Conservation (phyloP, 2,329 filamentous ascomycete genomes). For the Beauveria sp. region DNA sequence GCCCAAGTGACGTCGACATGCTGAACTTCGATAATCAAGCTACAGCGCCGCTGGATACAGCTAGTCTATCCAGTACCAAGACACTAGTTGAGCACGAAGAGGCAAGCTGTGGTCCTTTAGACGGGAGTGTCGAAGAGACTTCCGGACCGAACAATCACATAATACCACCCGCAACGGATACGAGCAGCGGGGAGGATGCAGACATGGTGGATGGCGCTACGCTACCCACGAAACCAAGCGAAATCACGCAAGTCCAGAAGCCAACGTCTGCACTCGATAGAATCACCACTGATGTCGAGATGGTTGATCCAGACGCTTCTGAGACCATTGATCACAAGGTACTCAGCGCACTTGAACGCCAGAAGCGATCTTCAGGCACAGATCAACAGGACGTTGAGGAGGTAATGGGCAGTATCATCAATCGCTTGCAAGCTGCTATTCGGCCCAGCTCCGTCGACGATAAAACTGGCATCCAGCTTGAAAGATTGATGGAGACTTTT, state of each 20-base stretch:
- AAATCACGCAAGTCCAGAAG: background rate
- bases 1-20: conserved; percentile 26
- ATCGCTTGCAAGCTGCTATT: conserved; percentile 85
- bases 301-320: conserved; percentile 24
- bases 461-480: conserved; percentile 66
- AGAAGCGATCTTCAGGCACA: conserved; percentile 41
- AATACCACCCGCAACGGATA: background rate
- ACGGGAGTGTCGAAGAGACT: conserved; percentile 25
- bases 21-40: conserved; percentile 25
- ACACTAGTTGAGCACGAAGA: conserved; percentile 42
- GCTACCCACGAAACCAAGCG: background rate
- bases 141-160: conserved; percentile 17
- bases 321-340: conserved; percentile 40
- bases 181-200: conserved; percentile 13
- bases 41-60: conserved; percentile 28
- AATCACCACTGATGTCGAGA: conserved; percentile 19
- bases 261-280: background rate
- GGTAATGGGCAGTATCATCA: conserved; percentile 87
- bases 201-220: conserved; percentile 16
- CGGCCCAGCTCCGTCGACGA: conserved; percentile 56
- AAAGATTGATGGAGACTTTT: conserved; percentile 67
- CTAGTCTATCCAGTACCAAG: conserved; percentile 42
- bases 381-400: conserved; percentile 94
- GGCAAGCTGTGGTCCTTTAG: conserved; percentile 27
- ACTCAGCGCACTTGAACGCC: conserved; percentile 36